Base-by-base conservation (phyloP, 192 early-diverging fungal genomes). In the Rhizophagus sp. region DNA sequence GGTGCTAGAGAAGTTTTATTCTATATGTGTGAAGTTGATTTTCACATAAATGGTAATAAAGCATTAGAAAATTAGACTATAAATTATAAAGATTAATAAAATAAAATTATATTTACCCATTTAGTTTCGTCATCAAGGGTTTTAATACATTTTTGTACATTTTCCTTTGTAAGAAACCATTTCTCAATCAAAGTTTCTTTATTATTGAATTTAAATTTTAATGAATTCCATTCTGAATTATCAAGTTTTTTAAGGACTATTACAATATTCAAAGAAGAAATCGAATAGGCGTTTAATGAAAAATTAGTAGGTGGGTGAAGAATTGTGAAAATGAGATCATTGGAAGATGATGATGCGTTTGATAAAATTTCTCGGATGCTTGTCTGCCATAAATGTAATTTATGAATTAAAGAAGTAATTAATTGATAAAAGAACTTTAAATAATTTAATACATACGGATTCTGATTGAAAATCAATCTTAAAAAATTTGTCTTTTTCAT, bases 61-160 rank as follows among this genome's bases (percentile, higher is more conserved):
- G 17, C 15, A 57, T 57, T 17, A 22, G 12, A 57, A 10, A 10
- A 47, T 41, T 50, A 15, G 49, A 50, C 49, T 2, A 57, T 5
- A 68, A 30, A 4, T 34, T 30, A 36, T 19, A 19, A 69, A 22
- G 8, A 68, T 27, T 33, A 7, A 30, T 27, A 11, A 9, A 17
- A 68, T 27, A 22, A 30, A 22, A 30, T 68, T 36, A 12, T 69
- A 69, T 69, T 27, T 69, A 69, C 67, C 67, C 67, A 69, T 30
- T n/a, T 69, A 36, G 30, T 36, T 69, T 69, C 67, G 34, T 69
- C 34, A 2, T 69, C 67, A 15, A 39, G 22, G 13, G 17, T 27
- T 27, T 69, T 30, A 34, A 13, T 69, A 69, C 67, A 69, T 33
- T 69, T 69, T 69, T 69, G 67, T 69, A 69, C 11, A 69, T 69